A percentile compares a stretch with the other conserved stretches of the same genome.
Evolutionary conservation across 2,329 filamentous ascomycete species (phyloP).

Genomic region (Aspergillus caelatus): DNA sequence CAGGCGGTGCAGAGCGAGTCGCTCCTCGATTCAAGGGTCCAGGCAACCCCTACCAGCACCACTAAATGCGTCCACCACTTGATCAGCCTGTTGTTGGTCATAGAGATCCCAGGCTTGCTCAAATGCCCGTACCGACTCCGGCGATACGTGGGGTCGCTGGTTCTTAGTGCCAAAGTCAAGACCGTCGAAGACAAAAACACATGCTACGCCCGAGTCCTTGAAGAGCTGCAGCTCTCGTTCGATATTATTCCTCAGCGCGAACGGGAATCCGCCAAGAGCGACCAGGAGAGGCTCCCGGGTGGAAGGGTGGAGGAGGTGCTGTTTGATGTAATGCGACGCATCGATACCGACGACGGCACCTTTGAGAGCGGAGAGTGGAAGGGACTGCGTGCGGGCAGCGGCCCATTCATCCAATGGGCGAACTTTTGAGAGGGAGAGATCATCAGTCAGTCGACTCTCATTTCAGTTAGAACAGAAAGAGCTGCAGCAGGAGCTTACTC

Average conservation of each 20-base stretch:
- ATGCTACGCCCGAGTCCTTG: conserved; percentile 69
- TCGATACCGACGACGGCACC: conserved; percentile 80
- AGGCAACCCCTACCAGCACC: conserved; percentile 63
- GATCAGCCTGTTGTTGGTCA: conserved; percentile 74
- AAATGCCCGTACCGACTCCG: conserved; percentile 68
- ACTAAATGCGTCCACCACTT: conserved; percentile 85
- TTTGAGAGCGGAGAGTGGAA: conserved; percentile 70
- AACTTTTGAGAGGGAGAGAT: conserved; percentile 34
- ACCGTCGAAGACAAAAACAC: conserved; percentile 90
- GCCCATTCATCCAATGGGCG: conserved; percentile 62
- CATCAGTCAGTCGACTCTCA: conserved; percentile 3
- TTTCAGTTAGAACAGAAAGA: conserved; percentile 6
- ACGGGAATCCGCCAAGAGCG: conserved; percentile 84
- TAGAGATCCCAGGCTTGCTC: conserved; percentile 86
- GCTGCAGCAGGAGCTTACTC: conserved; percentile 31
- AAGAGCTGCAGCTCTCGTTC: conserved; percentile 75
- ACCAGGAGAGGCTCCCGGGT: conserved; percentile 85
- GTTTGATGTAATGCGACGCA: conserved; percentile 83
- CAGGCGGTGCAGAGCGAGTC: conserved; percentile 14
- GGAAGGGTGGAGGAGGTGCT: conserved; percentile 69
- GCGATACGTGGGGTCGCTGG: conserved; percentile 60
- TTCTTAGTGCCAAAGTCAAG: conserved; percentile 77
- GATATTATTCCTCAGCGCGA: conserved; percentile 74
- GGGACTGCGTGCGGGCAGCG: conserved; percentile 56
- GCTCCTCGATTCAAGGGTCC: neutral